phyloP scores from a whole-genome alignment of 768 basidiomycete species.

The Mycena haematopus region DNA sequence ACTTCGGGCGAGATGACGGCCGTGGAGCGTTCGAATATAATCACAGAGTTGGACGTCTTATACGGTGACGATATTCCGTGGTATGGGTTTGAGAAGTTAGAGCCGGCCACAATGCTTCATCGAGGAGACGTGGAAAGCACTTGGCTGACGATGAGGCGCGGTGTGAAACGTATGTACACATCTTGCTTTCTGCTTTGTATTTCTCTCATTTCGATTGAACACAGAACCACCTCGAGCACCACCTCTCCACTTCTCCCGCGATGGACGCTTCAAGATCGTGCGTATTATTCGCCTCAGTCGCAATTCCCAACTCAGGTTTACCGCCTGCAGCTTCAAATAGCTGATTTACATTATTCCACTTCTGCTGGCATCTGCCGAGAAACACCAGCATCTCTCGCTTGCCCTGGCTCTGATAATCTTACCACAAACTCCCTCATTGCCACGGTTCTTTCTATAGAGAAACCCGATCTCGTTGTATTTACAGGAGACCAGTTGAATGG shows the following conservation, averaged over 20 bases:
- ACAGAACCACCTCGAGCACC: constrained; percentile 74
- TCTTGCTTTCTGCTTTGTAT: neutral
- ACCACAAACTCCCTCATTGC: constrained; percentile 73
- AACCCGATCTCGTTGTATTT: constrained; percentile 92
- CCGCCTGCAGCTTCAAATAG: constrained; percentile 67
- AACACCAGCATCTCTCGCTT: constrained; percentile 60
- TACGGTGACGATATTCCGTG: constrained; percentile 86
- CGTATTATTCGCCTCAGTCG: neutral
- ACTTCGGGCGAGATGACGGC: constrained; percentile 64
- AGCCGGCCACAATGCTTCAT: constrained; percentile 60
- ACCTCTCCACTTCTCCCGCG: constrained; percentile 80
- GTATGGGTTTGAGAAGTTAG: constrained; percentile 84
- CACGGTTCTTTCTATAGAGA: constrained; percentile 75
- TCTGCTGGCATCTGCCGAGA: constrained; percentile 80
- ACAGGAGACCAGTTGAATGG: constrained; percentile 74
- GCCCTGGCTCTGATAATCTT: constrained; percentile 73
- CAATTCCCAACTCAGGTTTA: neutral
- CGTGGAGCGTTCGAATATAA: constrained; percentile 63
- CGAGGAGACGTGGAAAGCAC: constrained; percentile 55
- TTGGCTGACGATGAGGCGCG: constrained; percentile 71
- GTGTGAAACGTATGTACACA: constrained; percentile 77
- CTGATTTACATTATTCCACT: constrained; percentile 93
- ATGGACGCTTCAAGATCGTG: constrained; percentile 83
- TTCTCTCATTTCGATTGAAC: constrained; percentile 16
- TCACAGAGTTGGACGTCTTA: constrained; percentile 92